Evolutionary conservation across 805 yeast genomes (phyloP), one percentile per base, ranked within the genome.

Genomic region (Jamesozyma rosinii): DNA sequence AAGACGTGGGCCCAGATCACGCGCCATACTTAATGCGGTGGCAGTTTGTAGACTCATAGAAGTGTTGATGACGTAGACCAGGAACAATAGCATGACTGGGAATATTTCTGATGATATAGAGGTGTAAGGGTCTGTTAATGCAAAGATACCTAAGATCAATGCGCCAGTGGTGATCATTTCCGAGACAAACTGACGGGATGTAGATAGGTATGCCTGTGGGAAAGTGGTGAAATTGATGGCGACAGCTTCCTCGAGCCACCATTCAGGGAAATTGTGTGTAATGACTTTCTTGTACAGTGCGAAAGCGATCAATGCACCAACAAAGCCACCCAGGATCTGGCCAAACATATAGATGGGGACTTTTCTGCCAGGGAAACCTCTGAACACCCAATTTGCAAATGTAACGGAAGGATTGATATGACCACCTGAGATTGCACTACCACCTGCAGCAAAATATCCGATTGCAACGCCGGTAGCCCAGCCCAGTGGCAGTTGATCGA

Each of bases 381-480:
- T 67, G 51, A 63, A 75, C 10, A 71, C 53, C 47, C 72, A 74
- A 51, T 70, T 64, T 9, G 69, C 56, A 9, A 75, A 38, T 1
- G 79, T 74, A 30, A 74, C 68, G 44, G 76, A 74, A 3, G 79
- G 78, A 56, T 75, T 75, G 45, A 75, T 53, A 56, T 75, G 80
- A n/a, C 75, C 80, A 53, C 78, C 79, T 33, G 78, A 73, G 42
- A 74, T 63, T 11, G 67, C 65, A 48, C 62, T 55, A 49, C 80
- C 80, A 46, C 77, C 77, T 33, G 76, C 66, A 6, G 67, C 62
- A 42, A 66, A 63, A 51, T 71, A 72, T 38, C 79, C 80, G 53
- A 74, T 54, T 51, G 71, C 70, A 32, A 71, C 76, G 0, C 75
- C 79, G 30, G 72, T 61, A 37, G 76, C 80, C 79, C 79, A 75